Base-by-base conservation (phyloP, 2,329 filamentous ascomycete genomes). In the Tothia fuscella region DNA sequence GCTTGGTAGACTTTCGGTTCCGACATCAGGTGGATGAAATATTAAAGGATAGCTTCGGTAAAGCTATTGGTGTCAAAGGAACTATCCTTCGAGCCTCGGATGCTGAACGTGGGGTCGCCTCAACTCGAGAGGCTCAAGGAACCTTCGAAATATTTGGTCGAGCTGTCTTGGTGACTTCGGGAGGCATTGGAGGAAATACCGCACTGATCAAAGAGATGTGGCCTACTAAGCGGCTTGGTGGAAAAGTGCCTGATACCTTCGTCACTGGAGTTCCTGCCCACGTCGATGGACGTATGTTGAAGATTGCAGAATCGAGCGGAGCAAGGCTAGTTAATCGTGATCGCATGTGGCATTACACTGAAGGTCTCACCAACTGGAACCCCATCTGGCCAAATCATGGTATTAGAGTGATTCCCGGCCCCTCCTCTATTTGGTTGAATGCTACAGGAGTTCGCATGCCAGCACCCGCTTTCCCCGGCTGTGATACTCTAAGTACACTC, bases 271-370 rank as follows among this genome's bases (percentile, higher is more conserved):
- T 79, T 3, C 75, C 75, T 0, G 72, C 71, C 0, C 73, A 78
- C 48, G 75, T 79, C n/a, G 75, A 79, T 48, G 75, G 75, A 2
- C 68, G 73, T 40, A 77, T 78, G 72, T 68, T 79, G 33, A 67
- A 59, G 26, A 76, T 78, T 38, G 56, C 72, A 2, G 66, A 75
- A 52, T 41, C 51, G 1, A 65, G 61, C 1, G 75, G 75, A 6
- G 75, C 70, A 1, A 61, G 65, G 44, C 51, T 77, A 45, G 64
- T 78, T 59, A 78, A 79, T 56, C 65, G 68, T 37, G 75, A 78
- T 50, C 62, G 75, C 32, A 78, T 78, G 74, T 79, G 75, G 75
- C 74, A 78, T 53, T 79, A 79, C 52, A 78, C 73, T 9, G 75
- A 79, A 50, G 75, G 75, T 0, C 54, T 79, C 9, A 61, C 66